phyloP scores from a whole-genome alignment of 441 rosid species.

The Bruguiera hainesii region DNA sequence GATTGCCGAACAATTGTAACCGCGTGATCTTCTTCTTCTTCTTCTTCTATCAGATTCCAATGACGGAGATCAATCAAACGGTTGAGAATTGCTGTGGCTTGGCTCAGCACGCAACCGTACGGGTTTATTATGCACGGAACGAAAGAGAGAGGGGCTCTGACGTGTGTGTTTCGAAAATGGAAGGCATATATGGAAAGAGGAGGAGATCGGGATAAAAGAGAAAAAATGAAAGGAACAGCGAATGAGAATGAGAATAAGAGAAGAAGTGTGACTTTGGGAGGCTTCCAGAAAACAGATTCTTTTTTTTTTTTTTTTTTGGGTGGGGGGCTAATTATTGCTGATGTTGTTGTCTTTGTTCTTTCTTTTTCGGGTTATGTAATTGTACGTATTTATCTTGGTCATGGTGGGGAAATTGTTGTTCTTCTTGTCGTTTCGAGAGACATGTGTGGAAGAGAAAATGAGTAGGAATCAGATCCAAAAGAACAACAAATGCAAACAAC shows the following conservation, averaged over 20 bases:
- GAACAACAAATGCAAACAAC: no score
- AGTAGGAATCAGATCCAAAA: no score
- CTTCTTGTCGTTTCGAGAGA: neutral
- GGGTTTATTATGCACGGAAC: no score
- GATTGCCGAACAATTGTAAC: no score
- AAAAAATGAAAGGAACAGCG: neutral
- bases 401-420: neutral
- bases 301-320: neutral
- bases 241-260: no score
- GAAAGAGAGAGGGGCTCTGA: no score
- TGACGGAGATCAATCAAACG: slow-evolving; percentile 10
- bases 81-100: neutral
- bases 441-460: neutral
- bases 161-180: neutral
- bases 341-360: slow-evolving; percentile 9
- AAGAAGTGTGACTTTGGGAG: slow-evolving; percentile 24
- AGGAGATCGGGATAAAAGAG: neutral
- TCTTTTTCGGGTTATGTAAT: neutral
- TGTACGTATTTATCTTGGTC: no score
- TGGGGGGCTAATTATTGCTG: slow-evolving; percentile 26
- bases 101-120: no score
- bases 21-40: no score
- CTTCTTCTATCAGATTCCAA: neutral
- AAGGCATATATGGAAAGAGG: slow-evolving; percentile 2
- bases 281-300: slow-evolving; percentile 34